Evolutionary conservation across 306 rosid species (phyloP), one percentile per base, ranked within the genome.

Genomic region (Erythrophleum fordii): DNA sequence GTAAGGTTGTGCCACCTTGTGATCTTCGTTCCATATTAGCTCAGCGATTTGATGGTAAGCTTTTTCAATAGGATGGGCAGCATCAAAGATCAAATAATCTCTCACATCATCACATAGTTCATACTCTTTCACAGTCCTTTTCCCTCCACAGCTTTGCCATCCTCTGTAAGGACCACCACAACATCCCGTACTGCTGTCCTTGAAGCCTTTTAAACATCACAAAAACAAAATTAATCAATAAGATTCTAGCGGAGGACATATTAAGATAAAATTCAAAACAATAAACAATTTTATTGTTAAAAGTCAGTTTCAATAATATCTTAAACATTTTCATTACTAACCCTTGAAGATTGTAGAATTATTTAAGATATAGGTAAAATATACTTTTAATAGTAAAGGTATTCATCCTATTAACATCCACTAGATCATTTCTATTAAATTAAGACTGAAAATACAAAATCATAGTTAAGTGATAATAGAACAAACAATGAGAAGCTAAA

Each of bases 81-180:
- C 69, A 48, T 88, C 94, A 62, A 86, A 90, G 46, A 86, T 78
- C 45, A 86, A 49, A 58, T 77, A 73, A 12, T 88, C 84, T 25
- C n/a, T 69, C 8, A 71, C 86, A 72, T 73, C 72, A 16, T 69
- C 78, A 72, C 92, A 85, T 34, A 83, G 45, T 6, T 85, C 69
- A 62, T 48, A 85, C 28, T 86, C 86, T 20, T 56, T 56, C 52
- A 29, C 58, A 5, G 62, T 84, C 51, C 86, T 82, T 77, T 41
- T 49, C 72, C 89, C 81, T 31, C 95, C 91, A 77, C 91, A 91
- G 72, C 77, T 87, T 0, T n/a, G 18, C 59, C 49, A 75, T 62
- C 88, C 90, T 84, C 88, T 88, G 46, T 75, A 82, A 2, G 78
- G 82, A 29, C 90, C 89, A 45, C 95, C 92, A 65, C 90, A 87